These are phyloP conservation scores for Mortierella sp. DNA, from an alignment of 371 early-diverging fungal genomes.

Conservation along the genomic window DNA sequence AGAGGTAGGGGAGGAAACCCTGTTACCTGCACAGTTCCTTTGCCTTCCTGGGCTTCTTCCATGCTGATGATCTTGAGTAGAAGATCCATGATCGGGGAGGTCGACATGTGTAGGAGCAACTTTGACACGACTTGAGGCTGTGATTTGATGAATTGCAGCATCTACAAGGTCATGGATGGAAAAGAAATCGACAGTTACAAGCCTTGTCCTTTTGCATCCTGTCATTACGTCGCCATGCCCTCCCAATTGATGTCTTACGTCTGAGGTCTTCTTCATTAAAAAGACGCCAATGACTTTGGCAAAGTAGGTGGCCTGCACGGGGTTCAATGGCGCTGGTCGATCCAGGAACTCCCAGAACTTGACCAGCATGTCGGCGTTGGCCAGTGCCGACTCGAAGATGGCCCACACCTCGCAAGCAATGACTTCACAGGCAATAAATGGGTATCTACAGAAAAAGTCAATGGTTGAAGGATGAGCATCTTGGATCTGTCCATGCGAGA, in stretches of 20 bases:
- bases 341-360: slow-evolving; percentile 87
- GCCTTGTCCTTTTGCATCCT: no score
- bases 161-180: slow-evolving; percentile 42
- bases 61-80: slow-evolving; percentile 92
- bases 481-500: no score
- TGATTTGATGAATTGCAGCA: slow-evolving; percentile 75
- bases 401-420: slow-evolving; percentile 88
- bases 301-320: slow-evolving; percentile 87
- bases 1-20: no score
- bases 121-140: slow-evolving; percentile 64
- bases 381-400: slow-evolving; percentile 81
- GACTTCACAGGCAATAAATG: slow-evolving; percentile 87
- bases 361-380: slow-evolving; percentile 77
- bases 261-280: slow-evolving; percentile 83
- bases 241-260: slow-evolving; percentile 65
- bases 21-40: slow-evolving; percentile 77
- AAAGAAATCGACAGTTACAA: no score
- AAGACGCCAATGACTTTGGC: slow-evolving; percentile 87
- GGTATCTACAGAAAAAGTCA: slow-evolving; percentile 69
- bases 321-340: slow-evolving; percentile 75
- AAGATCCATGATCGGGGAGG: slow-evolving; percentile 89
- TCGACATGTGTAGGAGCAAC: slow-evolving; percentile 84
- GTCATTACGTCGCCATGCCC: no score
- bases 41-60: slow-evolving; percentile 89
- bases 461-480: no score